Evolutionary conservation across 139 green algal species (phyloP), one percentile per base, ranked within the genome.

Genomic region (Ostreobium quekettii): DNA sequence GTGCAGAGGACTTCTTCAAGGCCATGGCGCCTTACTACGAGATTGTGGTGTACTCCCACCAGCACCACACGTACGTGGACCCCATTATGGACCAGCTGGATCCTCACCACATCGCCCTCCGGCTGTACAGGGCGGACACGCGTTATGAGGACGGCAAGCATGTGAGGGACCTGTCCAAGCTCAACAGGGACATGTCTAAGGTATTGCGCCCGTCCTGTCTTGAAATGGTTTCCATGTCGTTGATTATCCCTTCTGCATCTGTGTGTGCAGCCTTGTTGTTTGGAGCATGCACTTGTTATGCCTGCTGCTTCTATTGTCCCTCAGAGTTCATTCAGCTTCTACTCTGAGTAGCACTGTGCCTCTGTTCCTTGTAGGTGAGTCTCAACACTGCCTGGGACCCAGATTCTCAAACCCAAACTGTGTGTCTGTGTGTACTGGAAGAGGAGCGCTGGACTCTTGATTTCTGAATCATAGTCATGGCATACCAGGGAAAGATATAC

Each of bases 1-100:
- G 87, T 15, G 83, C 49, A 24, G 30, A 59, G 36, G 63, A 31
- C 8, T 59, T 70, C 26, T 7, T 66, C 72, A 68, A 86, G 42
- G 74, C 87, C 32, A 85, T 97, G 83, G 78, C 80, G 1, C 83
- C 90, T 42, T 93, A 91, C 74, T 98, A 91, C 71, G 92, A 98
- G 78, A 72, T 99, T 24, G 93, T 99, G 35, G 73, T 98, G 1
- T 99, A 93, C 84, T 95, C 91, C 0, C 80, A 90, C 65, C 81
- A 91, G 73, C 77, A 89, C 24, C 73, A 74, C 61, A 87, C 88
- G 1, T 96, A 97, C 69, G 86, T 85, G 0, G 90, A 96, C 71
- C 90, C 90, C 29, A 91, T 97, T 57, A 79, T 97, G 74, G 93
- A 96, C 74, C 82, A 90, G 37, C 78, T 99, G 15, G 93, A 99